These are phyloP conservation scores for Thermothelomyces thermophilus DNA, from an alignment of 2,329 filamentous ascomycete genomes.

Conservation along the genomic window DNA sequence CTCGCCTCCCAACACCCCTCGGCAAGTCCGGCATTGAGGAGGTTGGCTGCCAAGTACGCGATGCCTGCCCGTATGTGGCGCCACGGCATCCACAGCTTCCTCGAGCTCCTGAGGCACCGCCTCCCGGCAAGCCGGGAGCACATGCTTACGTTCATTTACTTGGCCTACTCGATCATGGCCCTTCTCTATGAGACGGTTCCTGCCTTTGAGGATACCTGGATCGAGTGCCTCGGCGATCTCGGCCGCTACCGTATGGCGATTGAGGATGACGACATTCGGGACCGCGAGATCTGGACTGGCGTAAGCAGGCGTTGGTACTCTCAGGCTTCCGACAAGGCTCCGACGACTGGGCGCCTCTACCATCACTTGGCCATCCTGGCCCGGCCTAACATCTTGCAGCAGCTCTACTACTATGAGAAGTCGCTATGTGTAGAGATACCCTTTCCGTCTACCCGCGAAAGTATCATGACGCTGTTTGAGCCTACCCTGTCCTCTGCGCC, in stretches of 20 bases:
- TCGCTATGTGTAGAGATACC: conserved; percentile 61
- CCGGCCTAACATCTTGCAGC: conserved; percentile 60
- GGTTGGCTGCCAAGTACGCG: conserved; percentile 70
- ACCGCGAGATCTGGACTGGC: conserved; percentile 73
- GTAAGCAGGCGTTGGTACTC: conserved; percentile 81
- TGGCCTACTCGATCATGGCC: conserved; percentile 86
- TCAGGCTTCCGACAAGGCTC: conserved; percentile 69
- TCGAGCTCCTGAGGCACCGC: conserved; percentile 68
- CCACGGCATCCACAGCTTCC: conserved; percentile 79
- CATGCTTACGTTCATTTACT: conserved; percentile 85
- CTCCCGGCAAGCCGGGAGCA: conserved; percentile 74
- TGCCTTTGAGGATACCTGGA: conserved; percentile 81
- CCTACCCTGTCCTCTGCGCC: conserved; percentile 39
- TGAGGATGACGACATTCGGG: conserved; percentile 69
- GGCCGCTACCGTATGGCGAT: conserved; percentile 82
- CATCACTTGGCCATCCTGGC: conserved; percentile 82
- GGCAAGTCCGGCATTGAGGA: conserved; percentile 59
- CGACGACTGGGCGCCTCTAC: conserved; percentile 71
- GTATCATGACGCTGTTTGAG: conserved; percentile 62
- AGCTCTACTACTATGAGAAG: conserved; percentile 67
- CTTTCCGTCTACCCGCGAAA: conserved; percentile 62
- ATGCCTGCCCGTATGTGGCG: conserved; percentile 96
- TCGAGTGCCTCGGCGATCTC: conserved; percentile 84
- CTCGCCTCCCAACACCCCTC: conserved; percentile 81
- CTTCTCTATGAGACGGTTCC: conserved; percentile 80